phyloP scores from a whole-genome alignment of 345 rosid species.

The Lepidium didymum region DNA sequence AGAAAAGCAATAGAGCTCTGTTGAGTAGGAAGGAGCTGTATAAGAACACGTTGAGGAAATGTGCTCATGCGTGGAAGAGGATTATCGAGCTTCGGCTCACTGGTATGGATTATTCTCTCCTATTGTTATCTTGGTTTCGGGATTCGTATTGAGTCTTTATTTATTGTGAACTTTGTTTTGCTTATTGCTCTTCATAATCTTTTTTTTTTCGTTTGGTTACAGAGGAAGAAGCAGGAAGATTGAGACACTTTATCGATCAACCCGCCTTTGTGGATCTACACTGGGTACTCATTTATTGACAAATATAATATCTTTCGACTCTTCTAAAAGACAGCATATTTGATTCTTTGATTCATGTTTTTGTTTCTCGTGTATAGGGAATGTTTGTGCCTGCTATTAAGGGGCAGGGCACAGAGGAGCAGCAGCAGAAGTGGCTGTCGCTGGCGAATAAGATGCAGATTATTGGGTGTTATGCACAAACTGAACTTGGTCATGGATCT shows the following conservation, averaged over 20 bases:
- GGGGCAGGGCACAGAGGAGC: conserved; percentile 97
- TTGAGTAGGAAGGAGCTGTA: conserved; percentile 87
- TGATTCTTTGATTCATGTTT: background rate
- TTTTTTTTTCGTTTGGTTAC: conserved; percentile 23
- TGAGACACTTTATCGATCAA: conserved; percentile 73
- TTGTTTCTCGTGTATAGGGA: conserved; percentile 43
- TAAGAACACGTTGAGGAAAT: conserved; percentile 75
- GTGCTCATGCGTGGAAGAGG: conserved; percentile 84
- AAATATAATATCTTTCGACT: background rate
- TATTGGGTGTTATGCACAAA: conserved; percentile 97
- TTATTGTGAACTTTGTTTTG: background rate
- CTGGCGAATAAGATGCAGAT: conserved; percentile 93
- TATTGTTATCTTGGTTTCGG: background rate
- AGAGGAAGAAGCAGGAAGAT: conserved; percentile 77
- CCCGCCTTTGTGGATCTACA: conserved; percentile 93
- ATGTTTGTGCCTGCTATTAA: conserved; percentile 94
- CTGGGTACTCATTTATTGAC: conserved; percentile 48
- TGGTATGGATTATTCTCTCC: conserved; percentile 35
- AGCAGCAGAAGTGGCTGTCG: conserved; percentile 88
- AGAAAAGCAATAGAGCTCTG: conserved; percentile 64
- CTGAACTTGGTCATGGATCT: conserved; percentile 99
- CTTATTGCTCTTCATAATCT: background rate
- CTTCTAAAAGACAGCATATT: background rate
- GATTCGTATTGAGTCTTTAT: background rate
- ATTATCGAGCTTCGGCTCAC: conserved; percentile 75